These are phyloP conservation scores for Fusarium hainanense DNA, from an alignment of 2,329 filamentous ascomycete species.

Conservation along the genomic window DNA sequence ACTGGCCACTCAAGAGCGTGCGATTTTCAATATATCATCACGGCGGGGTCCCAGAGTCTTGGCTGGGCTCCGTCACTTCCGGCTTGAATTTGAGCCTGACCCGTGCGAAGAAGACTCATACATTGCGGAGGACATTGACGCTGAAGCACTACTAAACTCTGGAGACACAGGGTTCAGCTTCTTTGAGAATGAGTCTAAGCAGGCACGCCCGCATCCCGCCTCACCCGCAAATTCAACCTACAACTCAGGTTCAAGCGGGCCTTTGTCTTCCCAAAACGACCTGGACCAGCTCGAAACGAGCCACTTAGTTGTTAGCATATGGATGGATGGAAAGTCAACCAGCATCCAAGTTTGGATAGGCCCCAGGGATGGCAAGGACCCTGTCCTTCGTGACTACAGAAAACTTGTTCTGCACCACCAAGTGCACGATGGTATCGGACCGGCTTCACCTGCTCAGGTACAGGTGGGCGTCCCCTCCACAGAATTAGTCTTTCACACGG, in stretches of 20 bases:
- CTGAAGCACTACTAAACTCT: slow-evolving; percentile 56
- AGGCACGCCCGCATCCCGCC: slow-evolving; percentile 13
- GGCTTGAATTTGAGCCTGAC: slow-evolving; percentile 65
- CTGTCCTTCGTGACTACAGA: slow-evolving; percentile 61
- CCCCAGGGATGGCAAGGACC: slow-evolving; percentile 47
- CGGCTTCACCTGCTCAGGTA: slow-evolving; percentile 62
- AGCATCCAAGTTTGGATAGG: slow-evolving; percentile 61
- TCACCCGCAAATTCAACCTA: slow-evolving; percentile 2
- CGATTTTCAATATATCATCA: slow-evolving; percentile 53
- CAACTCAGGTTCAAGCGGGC: slow-evolving; percentile 15
- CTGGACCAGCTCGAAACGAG: slow-evolving; percentile 36
- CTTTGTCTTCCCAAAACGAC: neutral
- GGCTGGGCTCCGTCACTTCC: slow-evolving; percentile 63
- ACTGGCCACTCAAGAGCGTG: slow-evolving; percentile 61
- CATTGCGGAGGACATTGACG: slow-evolving; percentile 52
- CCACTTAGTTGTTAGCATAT: slow-evolving; percentile 39
- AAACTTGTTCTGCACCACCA: slow-evolving; percentile 53
- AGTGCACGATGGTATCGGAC: slow-evolving; percentile 55
- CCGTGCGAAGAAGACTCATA: slow-evolving; percentile 52
- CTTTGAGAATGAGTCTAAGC: slow-evolving; percentile 49
- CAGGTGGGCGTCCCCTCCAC: slow-evolving; percentile 60
- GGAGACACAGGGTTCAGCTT: slow-evolving; percentile 58
- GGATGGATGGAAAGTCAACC: slow-evolving; percentile 45
- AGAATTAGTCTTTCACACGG: slow-evolving; percentile 60
- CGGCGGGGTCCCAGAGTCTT: slow-evolving; percentile 58